Evolutionary conservation across 2,329 filamentous ascomycete species (phyloP).

Genomic region (Fusarium redolens): DNA sequence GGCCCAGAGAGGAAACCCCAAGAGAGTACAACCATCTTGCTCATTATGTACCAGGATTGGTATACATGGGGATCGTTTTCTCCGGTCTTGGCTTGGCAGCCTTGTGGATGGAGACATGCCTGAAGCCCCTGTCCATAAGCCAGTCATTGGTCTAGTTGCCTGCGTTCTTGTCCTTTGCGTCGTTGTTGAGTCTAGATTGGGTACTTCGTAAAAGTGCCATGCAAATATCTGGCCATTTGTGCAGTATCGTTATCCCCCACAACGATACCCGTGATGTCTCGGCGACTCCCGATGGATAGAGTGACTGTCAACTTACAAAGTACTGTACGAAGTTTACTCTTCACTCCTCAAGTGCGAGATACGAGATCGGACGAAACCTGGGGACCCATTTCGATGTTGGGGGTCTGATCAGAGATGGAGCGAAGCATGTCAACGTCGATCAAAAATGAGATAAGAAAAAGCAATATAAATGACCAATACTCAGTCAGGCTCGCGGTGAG

Average conservation of each 20-base stretch:
- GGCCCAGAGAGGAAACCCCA: neutral
- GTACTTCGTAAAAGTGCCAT: fast-evolving
- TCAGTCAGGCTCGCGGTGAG: neutral
- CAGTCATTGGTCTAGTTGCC: neutral
- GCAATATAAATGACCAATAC: neutral
- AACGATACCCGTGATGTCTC: neutral
- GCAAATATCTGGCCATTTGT: neutral
- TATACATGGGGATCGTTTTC: neutral
- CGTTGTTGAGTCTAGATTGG: neutral
- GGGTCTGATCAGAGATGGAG: neutral
- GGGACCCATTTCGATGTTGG: neutral
- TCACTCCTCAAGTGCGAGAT: neutral
- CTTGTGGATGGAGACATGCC: neutral
- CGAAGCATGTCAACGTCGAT: neutral
- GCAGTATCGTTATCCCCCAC: neutral
- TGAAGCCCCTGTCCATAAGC: neutral
- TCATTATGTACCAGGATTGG: neutral
- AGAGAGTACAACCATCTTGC: neutral
- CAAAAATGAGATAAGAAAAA: neutral
- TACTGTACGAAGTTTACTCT: neutral
- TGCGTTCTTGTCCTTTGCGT: neutral
- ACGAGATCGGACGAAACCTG: neutral
- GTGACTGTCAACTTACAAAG: neutral
- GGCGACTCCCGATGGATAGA: neutral
- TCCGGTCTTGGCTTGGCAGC: neutral